Conservation (phyloP, 2,329 filamentous ascomycete species). For the Neofusicoccum umdonicola region DNA sequence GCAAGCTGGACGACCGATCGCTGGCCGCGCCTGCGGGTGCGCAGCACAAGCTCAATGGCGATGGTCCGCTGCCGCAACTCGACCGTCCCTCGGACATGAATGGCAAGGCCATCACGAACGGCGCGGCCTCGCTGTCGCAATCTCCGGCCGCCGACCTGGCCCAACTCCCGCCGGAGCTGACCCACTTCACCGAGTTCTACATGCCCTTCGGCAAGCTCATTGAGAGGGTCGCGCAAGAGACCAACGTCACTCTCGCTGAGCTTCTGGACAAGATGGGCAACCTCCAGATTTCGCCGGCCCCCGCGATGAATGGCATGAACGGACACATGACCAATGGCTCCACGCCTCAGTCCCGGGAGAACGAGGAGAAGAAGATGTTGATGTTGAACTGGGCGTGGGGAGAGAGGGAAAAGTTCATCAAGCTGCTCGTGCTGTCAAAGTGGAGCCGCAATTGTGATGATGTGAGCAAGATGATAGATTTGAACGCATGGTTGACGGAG, state of each 20-base stretch:
- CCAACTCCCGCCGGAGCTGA: conserved; percentile 52
- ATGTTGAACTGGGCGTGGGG: conserved; percentile 76
- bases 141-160: conserved; percentile 15
- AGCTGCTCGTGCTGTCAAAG: conserved; percentile 83
- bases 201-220: conserved; percentile 74
- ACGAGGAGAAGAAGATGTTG: conserved; percentile 70
- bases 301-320: conserved; percentile 46
- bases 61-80: conserved; percentile 7
- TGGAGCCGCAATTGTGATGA: conserved; percentile 80
- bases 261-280: conserved; percentile 68
- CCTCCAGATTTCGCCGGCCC: conserved; percentile 53
- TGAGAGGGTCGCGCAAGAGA: conserved; percentile 75
- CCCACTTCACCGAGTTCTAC: conserved; percentile 71
- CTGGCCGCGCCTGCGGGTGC: neutral
- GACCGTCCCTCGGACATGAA: conserved; percentile 16
- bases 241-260: conserved; percentile 73
- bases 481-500: conserved; percentile 67
- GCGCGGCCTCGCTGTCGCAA: conserved; percentile 17
- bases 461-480: conserved; percentile 84
- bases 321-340: conserved; percentile 31
- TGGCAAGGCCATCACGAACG: conserved; percentile 9
- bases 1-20: conserved; percentile 18
- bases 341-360: conserved; percentile 55
- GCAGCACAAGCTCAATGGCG: conserved; percentile 16
- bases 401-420: conserved; percentile 85